These are phyloP conservation scores for Phaeosphaeria sp. DNA, from an alignment of 2,329 filamentous ascomycete species.

Conservation along the genomic window DNA sequence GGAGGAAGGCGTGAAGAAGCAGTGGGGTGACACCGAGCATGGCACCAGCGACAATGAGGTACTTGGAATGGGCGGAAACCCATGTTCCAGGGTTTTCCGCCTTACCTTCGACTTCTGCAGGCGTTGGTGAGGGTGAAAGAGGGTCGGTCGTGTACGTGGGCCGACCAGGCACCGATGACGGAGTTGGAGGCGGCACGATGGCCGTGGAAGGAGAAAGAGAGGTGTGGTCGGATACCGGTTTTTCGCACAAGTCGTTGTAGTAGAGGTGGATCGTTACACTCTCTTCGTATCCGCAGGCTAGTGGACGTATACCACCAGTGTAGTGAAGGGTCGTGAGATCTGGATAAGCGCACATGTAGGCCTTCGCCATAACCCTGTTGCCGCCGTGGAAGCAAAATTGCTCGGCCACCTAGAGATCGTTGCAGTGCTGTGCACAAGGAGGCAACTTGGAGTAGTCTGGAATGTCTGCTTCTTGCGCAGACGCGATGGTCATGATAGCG, in stretches of 20 bases:
- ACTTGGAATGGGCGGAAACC: slow-evolving; percentile 75
- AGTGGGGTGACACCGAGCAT: slow-evolving; percentile 69
- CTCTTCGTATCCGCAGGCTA: slow-evolving; percentile 62
- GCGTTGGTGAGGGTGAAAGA: slow-evolving; percentile 6
- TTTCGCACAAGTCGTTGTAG: slow-evolving; percentile 8
- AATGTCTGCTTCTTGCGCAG: neutral
- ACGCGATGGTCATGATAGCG: slow-evolving; percentile 55
- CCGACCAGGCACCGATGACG: neutral
- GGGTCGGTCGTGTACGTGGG: neutral
- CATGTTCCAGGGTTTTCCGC: slow-evolving; percentile 43
- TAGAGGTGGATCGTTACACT: slow-evolving; percentile 54
- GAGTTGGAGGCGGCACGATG: neutral
- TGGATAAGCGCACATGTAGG: neutral
- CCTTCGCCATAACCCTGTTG: too few relatives aligned
- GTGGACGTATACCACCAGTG: slow-evolving; percentile 67
- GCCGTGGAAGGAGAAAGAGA: neutral
- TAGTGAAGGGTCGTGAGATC: slow-evolving; percentile 64
- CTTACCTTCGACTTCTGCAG: slow-evolving; percentile 11
- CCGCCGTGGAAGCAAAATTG: slow-evolving; percentile 37
- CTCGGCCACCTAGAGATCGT: slow-evolving; percentile 41
- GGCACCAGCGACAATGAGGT: slow-evolving; percentile 82
- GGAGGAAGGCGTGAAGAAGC: neutral
- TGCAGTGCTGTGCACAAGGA: slow-evolving; percentile 7
- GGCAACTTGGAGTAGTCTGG: slow-evolving; percentile 4
- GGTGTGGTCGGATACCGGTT: neutral